Conservation (phyloP, 768 basidiomycete genomes). For the Lentinula lateritia region DNA sequence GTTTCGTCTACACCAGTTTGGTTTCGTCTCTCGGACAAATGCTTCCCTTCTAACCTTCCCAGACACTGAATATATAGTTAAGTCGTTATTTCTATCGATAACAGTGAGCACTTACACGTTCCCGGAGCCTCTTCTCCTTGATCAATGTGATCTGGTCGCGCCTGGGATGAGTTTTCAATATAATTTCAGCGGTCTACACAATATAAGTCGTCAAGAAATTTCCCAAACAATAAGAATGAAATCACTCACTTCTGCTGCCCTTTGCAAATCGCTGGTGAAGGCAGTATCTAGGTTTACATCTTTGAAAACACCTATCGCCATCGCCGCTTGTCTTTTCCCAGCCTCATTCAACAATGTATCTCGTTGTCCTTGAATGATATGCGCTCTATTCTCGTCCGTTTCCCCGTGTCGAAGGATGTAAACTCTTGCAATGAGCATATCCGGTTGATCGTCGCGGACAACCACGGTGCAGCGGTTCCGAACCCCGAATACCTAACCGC, state of each 20-base stretch:
- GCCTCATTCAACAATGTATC: conserved; percentile 62
- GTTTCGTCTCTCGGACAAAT: background rate
- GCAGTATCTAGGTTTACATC: conserved; percentile 51
- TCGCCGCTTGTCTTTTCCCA: conserved; percentile 54
- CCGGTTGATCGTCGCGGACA: background rate
- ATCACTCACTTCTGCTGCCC: conserved; percentile 59
- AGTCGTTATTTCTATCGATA: background rate
- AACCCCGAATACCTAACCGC: background rate
- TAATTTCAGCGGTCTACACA: conserved; percentile 59
- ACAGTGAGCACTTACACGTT: conserved; percentile 44
- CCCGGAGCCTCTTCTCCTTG: conserved; percentile 46
- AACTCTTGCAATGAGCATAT: conserved; percentile 35
- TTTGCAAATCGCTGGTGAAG: conserved; percentile 65
- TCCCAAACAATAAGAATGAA: background rate
- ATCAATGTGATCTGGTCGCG: conserved; percentile 29
- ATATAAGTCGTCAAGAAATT: too few species aligned
- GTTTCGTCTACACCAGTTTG: conserved; percentile 21
- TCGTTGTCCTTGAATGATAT: conserved; percentile 71
- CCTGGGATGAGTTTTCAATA: conserved; percentile 47
- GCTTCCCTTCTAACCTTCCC: conserved; percentile 55
- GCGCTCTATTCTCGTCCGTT: conserved; percentile 59
- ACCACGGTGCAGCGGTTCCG: too few species aligned
- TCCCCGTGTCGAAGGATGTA: conserved; percentile 78
- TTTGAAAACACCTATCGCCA: conserved; percentile 50
- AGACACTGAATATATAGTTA: conserved; percentile 37